Base-by-base conservation (phyloP, 306 rosid genomes). In the Vachellia collinsii region DNA sequence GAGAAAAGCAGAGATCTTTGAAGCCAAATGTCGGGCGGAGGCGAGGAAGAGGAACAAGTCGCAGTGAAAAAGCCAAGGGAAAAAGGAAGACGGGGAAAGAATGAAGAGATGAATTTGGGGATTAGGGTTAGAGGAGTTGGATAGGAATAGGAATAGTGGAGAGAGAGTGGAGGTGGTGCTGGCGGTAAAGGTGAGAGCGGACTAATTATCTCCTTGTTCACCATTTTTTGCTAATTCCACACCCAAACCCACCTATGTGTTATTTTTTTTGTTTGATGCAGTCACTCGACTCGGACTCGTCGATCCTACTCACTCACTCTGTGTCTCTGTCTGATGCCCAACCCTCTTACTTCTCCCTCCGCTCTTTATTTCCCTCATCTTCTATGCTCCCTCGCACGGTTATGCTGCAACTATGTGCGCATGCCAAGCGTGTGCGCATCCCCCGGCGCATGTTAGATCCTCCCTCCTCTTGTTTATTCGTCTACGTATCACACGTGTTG, bases 171-270 rank as follows among this genome's bases (percentile, higher is more conserved):
- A 34, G 83, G 81, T 53, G 84, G 80, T 19, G 54, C 48, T 56
- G 81, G 80, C 11, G 84, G 90, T 75, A 79, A 73, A 77, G 87
- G 75, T 22, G 41, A 46, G 50, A 88, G 88, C 79, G 76, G 80
- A 81, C 84, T 85, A 88, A 85, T 87, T 83, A 80, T 82, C 88
- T 74, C 72, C 89, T 82, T 54, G 88, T 85, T 87, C 92, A 87
- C 94, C 94, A 88, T 88, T 78, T 90, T 88, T 86, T 78, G 89
- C 89, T 85, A 88, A 90, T 87, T 80, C 92, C 89, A 86, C 88
- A 36, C 87, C 88, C 73, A 75, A 70, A 59, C 81, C 88, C 82
- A 68, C 59, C 72, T 74, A 84, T 84, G 75, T 76, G 79, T 59
- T 59, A 9, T 79, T 78, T 82, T 75, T 72, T 81, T 83, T 78